A percentile compares a stretch with the other conserved stretches of the same genome.
Evolutionary conservation across 1,139 yeast genomes (phyloP).

Genomic region (Pichia sp.): DNA sequence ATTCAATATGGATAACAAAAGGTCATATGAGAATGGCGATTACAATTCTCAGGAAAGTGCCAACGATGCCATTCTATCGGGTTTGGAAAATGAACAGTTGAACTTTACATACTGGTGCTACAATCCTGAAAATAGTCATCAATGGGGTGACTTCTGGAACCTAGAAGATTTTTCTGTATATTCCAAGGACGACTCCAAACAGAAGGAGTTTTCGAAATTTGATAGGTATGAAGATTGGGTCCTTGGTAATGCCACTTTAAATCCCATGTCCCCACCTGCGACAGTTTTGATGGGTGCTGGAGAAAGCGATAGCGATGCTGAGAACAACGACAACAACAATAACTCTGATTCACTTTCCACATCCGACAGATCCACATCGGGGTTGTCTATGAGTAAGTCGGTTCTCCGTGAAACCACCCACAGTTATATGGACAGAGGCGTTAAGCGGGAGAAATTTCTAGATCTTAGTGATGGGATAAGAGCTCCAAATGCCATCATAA

Average conservation of each 20-base stretch:
- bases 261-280: no score
- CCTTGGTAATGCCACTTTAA: not conserved
- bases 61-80: conserved; percentile 72
- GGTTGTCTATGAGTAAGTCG: not conserved
- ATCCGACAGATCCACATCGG: conserved; percentile 3
- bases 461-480: conserved; percentile 49
- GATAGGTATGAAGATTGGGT: conserved; percentile 11
- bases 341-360: no score
- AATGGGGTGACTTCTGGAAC: conserved; percentile 90
- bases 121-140: conserved; percentile 60
- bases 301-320: no score
- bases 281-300: no score
- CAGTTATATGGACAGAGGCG: not conserved
- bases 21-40: conserved; percentile 56
- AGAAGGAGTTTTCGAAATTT: conserved; percentile 1
- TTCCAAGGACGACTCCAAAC: conserved; percentile 53
- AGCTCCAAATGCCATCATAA: conserved; percentile 59
- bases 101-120: conserved; percentile 87
- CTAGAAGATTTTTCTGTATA: conserved; percentile 88
- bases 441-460: not conserved
- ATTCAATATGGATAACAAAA: conserved; percentile 79
- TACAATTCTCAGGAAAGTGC: conserved; percentile 73
- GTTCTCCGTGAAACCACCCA: conserved; percentile 1
- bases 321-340: no score
- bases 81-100: conserved; percentile 64